Evolutionary conservation across 306 rosid genomes (phyloP).

Genomic region (Urtica urens): DNA sequence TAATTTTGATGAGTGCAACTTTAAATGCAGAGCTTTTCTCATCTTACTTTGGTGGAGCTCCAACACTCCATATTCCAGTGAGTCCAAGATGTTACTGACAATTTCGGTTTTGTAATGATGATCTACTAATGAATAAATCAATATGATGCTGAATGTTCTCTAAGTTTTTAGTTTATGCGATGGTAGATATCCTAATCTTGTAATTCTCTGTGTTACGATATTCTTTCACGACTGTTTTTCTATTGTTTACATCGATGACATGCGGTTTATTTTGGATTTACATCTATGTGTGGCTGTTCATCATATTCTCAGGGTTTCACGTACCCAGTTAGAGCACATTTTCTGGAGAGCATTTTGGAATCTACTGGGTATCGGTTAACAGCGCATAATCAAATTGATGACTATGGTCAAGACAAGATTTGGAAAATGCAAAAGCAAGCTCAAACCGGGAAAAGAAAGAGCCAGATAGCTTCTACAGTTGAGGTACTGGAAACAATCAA

Average conservation of each 20-base stretch:
- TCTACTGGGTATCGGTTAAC: constrained; percentile 37
- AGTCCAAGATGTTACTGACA: constrained; percentile 8
- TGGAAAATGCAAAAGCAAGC: constrained; percentile 53
- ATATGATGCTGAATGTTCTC: background rate
- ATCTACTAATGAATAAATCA: background rate
- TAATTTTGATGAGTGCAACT: constrained; percentile 43
- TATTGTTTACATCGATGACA: background rate
- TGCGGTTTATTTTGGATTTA: background rate
- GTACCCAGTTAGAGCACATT: constrained; percentile 38
- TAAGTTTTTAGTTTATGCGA: background rate
- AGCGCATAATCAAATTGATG: constrained; percentile 43
- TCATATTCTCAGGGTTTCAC: constrained; percentile 38
- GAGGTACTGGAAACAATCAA: constrained; percentile 21
- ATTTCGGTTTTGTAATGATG: too few species aligned
- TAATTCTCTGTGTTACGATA: background rate
- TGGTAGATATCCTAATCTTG: background rate
- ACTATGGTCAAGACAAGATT: constrained; percentile 49
- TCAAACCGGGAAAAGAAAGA: constrained; percentile 35
- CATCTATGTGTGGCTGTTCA: constrained; percentile 1
- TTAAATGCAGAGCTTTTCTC: constrained; percentile 40
- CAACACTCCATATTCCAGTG: constrained; percentile 37
- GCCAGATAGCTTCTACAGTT: constrained; percentile 44
- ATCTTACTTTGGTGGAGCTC: constrained; percentile 40
- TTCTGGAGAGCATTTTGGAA: constrained; percentile 48
- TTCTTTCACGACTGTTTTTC: background rate